Conservation (phyloP, 345 rosid genomes). For the Heritiera littoralis region DNA sequence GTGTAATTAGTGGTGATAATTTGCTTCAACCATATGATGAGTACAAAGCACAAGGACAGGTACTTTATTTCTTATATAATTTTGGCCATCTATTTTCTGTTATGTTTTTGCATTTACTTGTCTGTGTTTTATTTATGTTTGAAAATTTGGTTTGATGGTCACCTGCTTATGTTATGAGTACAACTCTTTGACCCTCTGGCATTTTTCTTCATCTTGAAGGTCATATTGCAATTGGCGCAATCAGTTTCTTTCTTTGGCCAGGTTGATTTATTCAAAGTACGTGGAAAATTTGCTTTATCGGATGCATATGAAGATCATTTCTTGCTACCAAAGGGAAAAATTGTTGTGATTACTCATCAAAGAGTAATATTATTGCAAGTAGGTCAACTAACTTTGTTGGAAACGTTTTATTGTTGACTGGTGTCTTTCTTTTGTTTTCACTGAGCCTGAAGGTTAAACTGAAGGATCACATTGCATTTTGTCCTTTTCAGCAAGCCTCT, state of each 20-base stretch:
- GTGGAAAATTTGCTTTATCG: slow-evolving; percentile 93
- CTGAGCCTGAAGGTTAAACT: not conserved
- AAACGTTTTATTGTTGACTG: slow-evolving; percentile 8
- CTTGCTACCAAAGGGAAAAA: slow-evolving; percentile 75
- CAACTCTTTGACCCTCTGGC: slow-evolving; percentile 15
- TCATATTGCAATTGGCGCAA: slow-evolving; percentile 92
- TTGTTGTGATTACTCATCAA: slow-evolving; percentile 75
- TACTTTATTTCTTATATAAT: slow-evolving; percentile 28
- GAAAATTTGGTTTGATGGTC: slow-evolving; percentile 14
- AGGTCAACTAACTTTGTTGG: slow-evolving; percentile 29
- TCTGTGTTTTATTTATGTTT: not conserved
- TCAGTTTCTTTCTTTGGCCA: slow-evolving; percentile 89
- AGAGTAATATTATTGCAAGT: slow-evolving; percentile 87
- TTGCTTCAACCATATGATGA: slow-evolving; percentile 86
- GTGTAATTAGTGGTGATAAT: slow-evolving; percentile 87
- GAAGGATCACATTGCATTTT: not conserved
- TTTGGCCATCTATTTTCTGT: not conserved
- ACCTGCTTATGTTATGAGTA: not conserved
- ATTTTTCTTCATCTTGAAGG: slow-evolving; percentile 48
- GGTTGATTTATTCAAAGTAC: slow-evolving; percentile 97
- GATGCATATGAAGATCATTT: slow-evolving; percentile 98
- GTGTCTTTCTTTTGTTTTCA: not conserved
- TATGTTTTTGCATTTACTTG: not conserved
- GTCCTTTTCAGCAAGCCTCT: slow-evolving; percentile 73
- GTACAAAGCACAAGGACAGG: slow-evolving; percentile 94